Evolutionary conservation across 2,329 filamentous ascomycete species (phyloP), one percentile per base, ranked within the genome.

Genomic region (Lecanosticta acicola): DNA sequence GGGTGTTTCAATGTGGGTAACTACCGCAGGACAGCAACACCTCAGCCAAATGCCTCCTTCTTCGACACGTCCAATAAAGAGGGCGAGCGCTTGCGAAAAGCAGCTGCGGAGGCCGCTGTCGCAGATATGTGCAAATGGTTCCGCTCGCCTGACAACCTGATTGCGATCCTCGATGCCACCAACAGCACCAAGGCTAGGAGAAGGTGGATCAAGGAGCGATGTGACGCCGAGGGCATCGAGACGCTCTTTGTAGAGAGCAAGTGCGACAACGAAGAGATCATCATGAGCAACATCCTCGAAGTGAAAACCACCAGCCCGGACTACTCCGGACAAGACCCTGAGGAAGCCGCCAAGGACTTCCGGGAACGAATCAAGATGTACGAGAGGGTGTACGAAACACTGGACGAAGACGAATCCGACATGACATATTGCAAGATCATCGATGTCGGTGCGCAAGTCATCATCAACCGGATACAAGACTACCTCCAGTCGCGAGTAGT

Each of bases 381-480:
- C 69, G 93, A 98, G 68, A 93, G 93, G 69, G 86, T 94, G 20
- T 98, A 98, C 69, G 81, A 94, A 71, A 91, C 88, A 1, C 87
- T 98, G 60, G 87, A 94, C 57, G 85, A 85, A 56, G 85, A 94
- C 54, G 91, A 97, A 73, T 81, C 79, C 57, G 77, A 91, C 58
- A 80, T 93, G 59, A 95, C 93, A 32, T 98, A 96, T 64, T 84
- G 97, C 64, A 97, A 98, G 71, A 85, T 98, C 64, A 94, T 97
- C 76, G 84, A 98, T 62, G 88, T 97, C 10, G 90, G 93, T 48
- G 87, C 87, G 57, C 88, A 94, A 63, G 90, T 97, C 64, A 93
- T 97, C 62, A 97, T 98, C 78, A 98, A 97, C 71, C 84, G 86
- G 64, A 95, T 98, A 62, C 84, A 89, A 64, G 93, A 98, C 68